Evolutionary conservation across 2,329 filamentous ascomycete genomes (phyloP).

Genomic region (Neurospora crassa): DNA sequence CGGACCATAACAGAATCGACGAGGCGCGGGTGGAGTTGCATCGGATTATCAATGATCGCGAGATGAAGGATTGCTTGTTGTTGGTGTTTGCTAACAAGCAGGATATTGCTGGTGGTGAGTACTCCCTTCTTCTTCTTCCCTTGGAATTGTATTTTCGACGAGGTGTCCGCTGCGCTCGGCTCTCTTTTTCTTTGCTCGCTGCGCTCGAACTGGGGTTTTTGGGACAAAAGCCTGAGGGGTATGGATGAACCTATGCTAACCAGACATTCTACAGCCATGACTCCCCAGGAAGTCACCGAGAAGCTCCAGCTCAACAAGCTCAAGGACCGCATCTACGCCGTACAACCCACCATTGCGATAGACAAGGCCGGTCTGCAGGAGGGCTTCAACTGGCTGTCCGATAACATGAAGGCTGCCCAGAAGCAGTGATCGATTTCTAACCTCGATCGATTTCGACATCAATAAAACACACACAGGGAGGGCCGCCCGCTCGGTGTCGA

Average conservation of each 20-base stretch:
- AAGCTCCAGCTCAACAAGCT: constrained; percentile 66
- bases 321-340: constrained; percentile 79
- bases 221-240: not conserved
- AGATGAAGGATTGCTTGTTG: constrained; percentile 92
- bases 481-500: not conserved
- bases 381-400: constrained; percentile 73
- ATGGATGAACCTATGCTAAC: not conserved
- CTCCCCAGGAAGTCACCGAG: constrained; percentile 69
- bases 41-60: constrained; percentile 94
- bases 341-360: constrained; percentile 74
- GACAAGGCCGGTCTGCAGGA: constrained; percentile 74
- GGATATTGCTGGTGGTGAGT: constrained; percentile 72
- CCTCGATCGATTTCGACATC: not conserved
- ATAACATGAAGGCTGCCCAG: constrained; percentile 63
- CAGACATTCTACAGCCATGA: constrained; percentile 49
- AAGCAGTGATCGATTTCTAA: not conserved
- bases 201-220: not conserved
- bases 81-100: constrained; percentile 99
- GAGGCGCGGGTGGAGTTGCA: constrained; percentile 91
- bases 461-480: not conserved
- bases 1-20: constrained; percentile 81
- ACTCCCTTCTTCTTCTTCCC: not conserved
- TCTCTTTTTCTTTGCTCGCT: not conserved
- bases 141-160: not conserved
- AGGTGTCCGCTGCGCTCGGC: not conserved